Conservation (phyloP, 2,329 filamentous ascomycete genomes). For the Cladosporium sp. region DNA sequence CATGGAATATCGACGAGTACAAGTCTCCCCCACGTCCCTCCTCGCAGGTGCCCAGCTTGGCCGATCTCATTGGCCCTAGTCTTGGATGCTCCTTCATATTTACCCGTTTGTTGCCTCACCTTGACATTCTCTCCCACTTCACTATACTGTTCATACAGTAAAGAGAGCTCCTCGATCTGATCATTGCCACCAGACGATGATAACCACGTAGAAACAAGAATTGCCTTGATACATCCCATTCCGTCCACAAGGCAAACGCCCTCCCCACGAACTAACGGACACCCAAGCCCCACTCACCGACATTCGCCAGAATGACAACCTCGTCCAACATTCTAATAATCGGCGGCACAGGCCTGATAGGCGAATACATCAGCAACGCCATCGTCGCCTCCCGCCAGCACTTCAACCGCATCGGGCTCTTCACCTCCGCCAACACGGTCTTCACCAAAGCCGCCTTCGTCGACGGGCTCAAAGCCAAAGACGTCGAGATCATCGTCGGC, state of each 20-base stretch:
- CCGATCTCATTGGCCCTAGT: too few relatives aligned
- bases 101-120: too few relatives aligned
- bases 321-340: constrained; percentile 44
- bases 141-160: too few relatives aligned
- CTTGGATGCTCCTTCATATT: too few relatives aligned
- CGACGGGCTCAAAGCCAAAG: constrained; percentile 41
- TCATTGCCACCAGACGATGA: not conserved
- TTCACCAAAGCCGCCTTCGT: constrained; percentile 48
- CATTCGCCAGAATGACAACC: not conserved
- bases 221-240: not conserved
- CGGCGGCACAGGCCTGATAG: constrained; percentile 51
- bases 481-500: constrained; percentile 53
- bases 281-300: not conserved
- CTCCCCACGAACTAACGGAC: not conserved
- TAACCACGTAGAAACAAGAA: not conserved
- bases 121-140: too few relatives aligned
- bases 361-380: constrained; percentile 47
- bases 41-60: too few relatives aligned
- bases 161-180: too few relatives aligned
- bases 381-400: constrained; percentile 42
- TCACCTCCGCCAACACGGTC: constrained; percentile 51
- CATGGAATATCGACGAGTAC: too few relatives aligned
- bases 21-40: too few relatives aligned
- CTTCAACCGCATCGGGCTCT: constrained; percentile 51
- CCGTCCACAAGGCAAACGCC: not conserved